Conservation (phyloP, 768 basidiomycete species). For the Sistotremastrum suecicum region DNA sequence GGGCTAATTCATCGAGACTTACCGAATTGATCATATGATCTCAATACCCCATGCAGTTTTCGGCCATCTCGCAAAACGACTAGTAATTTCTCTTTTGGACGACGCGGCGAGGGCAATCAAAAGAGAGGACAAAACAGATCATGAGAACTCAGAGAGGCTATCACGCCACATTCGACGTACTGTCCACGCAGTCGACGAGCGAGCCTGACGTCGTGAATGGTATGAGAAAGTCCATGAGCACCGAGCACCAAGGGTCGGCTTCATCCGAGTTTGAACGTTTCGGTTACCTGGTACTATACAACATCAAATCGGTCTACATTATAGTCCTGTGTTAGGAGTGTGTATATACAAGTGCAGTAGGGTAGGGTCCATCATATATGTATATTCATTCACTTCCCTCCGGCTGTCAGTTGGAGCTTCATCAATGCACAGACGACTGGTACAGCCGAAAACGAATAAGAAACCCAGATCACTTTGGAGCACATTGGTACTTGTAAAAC, state of each 20-base stretch:
- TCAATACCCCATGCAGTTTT: conserved; percentile 89
- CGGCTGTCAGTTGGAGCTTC: conserved; percentile 46
- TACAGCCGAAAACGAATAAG: conserved; percentile 58
- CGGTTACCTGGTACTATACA: too few species aligned
- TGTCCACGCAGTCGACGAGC: conserved; percentile 98
- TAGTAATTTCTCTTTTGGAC: conserved; percentile 83
- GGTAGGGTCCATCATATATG: too few species aligned
- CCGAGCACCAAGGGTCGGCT: too few species aligned
- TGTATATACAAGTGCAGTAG: too few species aligned
- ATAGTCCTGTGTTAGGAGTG: too few species aligned
- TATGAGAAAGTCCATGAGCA: conserved; percentile 82
- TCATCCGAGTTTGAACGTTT: too few species aligned
- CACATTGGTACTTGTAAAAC: neutral
- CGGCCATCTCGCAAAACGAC: conserved; percentile 93
- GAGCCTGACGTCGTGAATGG: conserved; percentile 99
- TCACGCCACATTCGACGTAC: conserved; percentile 57
- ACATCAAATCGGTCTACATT: too few species aligned
- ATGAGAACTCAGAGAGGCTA: conserved; percentile 1
- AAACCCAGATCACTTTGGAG: conserved; percentile 60
- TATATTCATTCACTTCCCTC: conserved; percentile 5
- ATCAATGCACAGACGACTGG: conserved; percentile 56
- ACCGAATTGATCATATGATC: conserved; percentile 99
- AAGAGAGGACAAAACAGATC: conserved; percentile 5
- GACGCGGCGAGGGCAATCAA: conserved; percentile 14
- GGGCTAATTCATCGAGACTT: conserved; percentile 14